Percentiles rank a stretch among this genome's conserved stretches.
These are phyloP conservation scores for Saposhnikovia divaricata DNA, from an alignment of 129 eudicot genomes.

Conservation along the genomic window DNA sequence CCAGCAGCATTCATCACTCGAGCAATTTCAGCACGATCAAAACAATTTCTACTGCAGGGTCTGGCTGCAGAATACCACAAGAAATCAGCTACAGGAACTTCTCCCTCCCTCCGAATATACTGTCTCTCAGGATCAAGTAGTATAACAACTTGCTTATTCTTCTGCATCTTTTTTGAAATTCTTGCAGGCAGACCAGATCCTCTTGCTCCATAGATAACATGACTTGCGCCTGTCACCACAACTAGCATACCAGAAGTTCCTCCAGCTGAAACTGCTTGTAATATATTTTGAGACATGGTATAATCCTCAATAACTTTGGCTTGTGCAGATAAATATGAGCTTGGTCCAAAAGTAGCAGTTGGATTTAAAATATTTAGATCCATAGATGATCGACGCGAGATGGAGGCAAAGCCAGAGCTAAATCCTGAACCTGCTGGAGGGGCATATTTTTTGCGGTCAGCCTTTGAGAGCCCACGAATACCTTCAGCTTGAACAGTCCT, in stretches of 20 bases:
- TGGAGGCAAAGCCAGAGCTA: conserved; percentile 69
- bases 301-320: conserved; percentile 87
- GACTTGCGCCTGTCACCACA: conserved; percentile 92
- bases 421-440: conserved; percentile 99
- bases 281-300: conserved; percentile 73
- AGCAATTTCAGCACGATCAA: conserved; percentile 99
- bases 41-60: conserved; percentile 91
- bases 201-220: conserved; percentile 84
- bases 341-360: conserved; percentile 69
- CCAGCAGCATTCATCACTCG: conserved; percentile 99
- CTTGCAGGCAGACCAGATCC: conserved; percentile 95
- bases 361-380: conserved; percentile 40
- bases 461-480: conserved; percentile 72
- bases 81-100: conserved; percentile 96
- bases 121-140: conserved; percentile 94
- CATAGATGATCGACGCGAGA: conserved; percentile 56
- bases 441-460: conserved; percentile 74
- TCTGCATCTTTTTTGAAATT: conserved; percentile 81
- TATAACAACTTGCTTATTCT: conserved; percentile 85
- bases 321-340: conserved; percentile 82
- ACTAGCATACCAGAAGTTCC: conserved; percentile 73
- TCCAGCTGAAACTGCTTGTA: conserved; percentile 59
- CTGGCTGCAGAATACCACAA: conserved; percentile 98
- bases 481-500: conserved; percentile 98
- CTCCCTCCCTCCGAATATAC: conserved; percentile 83